A percentile compares a stretch with the other conserved stretches of the same genome.
Conservation (phyloP, 2,329 filamentous ascomycete species). For the Fusarium pseudoanthophilum region DNA sequence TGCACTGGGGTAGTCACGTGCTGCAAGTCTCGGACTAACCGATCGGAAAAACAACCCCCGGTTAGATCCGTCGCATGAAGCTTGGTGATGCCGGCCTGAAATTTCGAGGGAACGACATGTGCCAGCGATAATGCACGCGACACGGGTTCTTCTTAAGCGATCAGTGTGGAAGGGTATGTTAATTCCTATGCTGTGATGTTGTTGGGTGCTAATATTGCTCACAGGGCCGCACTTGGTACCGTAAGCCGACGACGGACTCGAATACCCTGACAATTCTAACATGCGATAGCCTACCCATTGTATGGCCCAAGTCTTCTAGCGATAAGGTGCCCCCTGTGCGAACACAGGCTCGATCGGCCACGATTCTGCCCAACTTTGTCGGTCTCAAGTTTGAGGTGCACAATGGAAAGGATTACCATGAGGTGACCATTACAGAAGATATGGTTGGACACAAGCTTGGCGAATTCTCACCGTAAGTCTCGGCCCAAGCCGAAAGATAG, state of each 20-base stretch:
- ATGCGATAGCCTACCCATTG: constrained; percentile 68
- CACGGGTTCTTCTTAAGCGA: constrained; percentile 74
- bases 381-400: constrained; percentile 90
- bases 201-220: constrained; percentile 35
- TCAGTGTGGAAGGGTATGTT: constrained; percentile 87
- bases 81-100: constrained; percentile 33
- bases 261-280: constrained; percentile 21
- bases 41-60: constrained; percentile 29
- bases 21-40: constrained; percentile 13
- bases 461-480: constrained; percentile 86
- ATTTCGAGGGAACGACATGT: constrained; percentile 41
- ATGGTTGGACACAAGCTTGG: constrained; percentile 97
- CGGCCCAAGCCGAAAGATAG: not conserved
- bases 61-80: constrained; percentile 27
- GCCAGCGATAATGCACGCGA: constrained; percentile 70
- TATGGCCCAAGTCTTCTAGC: constrained; percentile 66
- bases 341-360: constrained; percentile 88
- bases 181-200: not conserved
- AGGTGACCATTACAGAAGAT: constrained; percentile 87
- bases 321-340: constrained; percentile 77
- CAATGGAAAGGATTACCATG: constrained; percentile 88
- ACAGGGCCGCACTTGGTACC: constrained; percentile 64
- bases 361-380: constrained; percentile 92
- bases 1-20: constrained; percentile 22
- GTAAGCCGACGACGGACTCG: constrained; percentile 51